Base-by-base conservation (phyloP, 768 basidiomycete species). In the Austroboletus eburneus region DNA sequence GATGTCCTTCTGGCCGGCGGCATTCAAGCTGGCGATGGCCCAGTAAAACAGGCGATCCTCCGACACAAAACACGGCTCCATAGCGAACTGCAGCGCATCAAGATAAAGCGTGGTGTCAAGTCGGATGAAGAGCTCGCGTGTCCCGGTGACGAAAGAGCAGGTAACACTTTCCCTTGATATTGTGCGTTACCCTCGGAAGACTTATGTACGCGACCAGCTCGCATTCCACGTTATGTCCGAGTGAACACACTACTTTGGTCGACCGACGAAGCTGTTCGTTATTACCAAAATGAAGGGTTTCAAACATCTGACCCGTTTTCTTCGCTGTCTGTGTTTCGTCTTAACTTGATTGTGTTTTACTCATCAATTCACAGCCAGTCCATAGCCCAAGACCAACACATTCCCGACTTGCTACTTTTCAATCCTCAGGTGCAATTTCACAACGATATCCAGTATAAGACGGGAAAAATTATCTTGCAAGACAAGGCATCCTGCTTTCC, bases 401-500 rank as follows among this genome's bases (percentile, higher is more conserved):
- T 99, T 17, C 79, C 84, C 3, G 77, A 91, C 59, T 80, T 96
- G 20, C 75, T 97, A 37, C 70, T 83, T 33, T 92, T 95, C 61
- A 75, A 83, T 44, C 83, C 89, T 9, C 70, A 72, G 49, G 65
- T 71, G 12, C 72, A 81, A 36, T 81, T 95, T 50, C 80, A 81
- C n/a, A 76, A 79, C 25, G 83, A 92, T 51, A 67, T 75, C 3
- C 75, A 82, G 18, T 96, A 93, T 67, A 73, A 72, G 53, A 69
- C 77, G 25, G 92, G 93, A 22, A 88, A 83, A 48, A 70, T 98
- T 27, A 94, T 99, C 50, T 70, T 98, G 6, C 96, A 99, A 66
- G 96, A 99, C 66, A 97, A 98, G 63, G 95, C 96, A 17, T 95
- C 92, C 46, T 99, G 96, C 67, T 92, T 99, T 65, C 91, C 96